phyloP scores from a whole-genome alignment of 177 flowering plant species.

The Tripterygium wilfordii region DNA sequence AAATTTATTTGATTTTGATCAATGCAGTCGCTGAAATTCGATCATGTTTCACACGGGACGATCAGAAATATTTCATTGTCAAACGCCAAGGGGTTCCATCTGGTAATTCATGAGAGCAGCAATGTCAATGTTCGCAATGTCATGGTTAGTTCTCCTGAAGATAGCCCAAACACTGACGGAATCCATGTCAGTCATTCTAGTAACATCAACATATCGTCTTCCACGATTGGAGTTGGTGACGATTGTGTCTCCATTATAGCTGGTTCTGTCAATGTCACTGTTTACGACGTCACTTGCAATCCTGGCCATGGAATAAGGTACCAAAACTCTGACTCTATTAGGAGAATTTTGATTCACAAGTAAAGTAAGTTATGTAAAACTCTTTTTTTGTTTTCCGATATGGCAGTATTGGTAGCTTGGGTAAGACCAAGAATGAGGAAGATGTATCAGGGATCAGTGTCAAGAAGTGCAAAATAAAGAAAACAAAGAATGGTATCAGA shows the following conservation, averaged over 20 bases:
- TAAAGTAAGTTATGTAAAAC: background rate
- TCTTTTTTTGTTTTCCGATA: no score
- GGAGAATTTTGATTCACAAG: background rate
- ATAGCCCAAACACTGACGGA: constrained; percentile 55
- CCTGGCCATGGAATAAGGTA: constrained; percentile 4
- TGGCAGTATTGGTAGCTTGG: constrained; percentile 17
- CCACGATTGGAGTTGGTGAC: background rate
- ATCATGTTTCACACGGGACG: constrained; percentile 12
- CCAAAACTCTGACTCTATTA: background rate
- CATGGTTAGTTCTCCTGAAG: constrained; percentile 19
- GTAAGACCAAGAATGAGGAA: constrained; percentile 5
- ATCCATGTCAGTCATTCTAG: constrained; percentile 26
- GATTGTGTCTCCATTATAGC: background rate
- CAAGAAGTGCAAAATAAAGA: constrained; percentile 1
- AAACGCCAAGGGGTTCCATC: constrained; percentile 24
- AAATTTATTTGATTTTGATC: background rate
- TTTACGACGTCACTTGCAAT: background rate
- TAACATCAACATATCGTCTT: constrained; percentile 16
- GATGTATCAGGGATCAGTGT: constrained; percentile 6
- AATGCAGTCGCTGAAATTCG: constrained; percentile 21
- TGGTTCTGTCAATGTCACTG: background rate
- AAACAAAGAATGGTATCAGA: constrained; percentile 14
- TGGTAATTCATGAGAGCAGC: constrained; percentile 10
- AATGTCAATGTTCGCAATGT: constrained; percentile 12
- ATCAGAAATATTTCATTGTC: constrained; percentile 12